Evolutionary conservation across 1,284 basidiomycete genomes (phyloP).

Genomic region (Cutaneotrichosporon cyanovorans): DNA sequence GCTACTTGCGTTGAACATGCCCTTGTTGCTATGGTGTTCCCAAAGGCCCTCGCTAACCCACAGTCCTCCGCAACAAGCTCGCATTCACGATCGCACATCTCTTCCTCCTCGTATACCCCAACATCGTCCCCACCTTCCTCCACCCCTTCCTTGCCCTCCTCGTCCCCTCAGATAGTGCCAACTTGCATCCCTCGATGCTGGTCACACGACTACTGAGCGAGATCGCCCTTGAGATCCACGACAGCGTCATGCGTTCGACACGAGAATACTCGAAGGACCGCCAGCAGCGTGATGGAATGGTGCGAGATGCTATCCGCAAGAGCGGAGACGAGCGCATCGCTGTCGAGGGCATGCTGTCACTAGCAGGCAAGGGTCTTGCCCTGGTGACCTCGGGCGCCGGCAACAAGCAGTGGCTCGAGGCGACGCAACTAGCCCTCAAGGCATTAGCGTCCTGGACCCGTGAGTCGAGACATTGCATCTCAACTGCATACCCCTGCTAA

Average conservation of each 20-base stretch:
- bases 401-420: constrained; percentile 60
- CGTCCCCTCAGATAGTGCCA: constrained; percentile 48
- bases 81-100: constrained; percentile 93
- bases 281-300: constrained; percentile 67
- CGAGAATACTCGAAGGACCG: constrained; percentile 57
- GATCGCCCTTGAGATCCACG: constrained; percentile 84
- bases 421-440: constrained; percentile 79
- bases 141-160: constrained; percentile 47
- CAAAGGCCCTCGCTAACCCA: background rate
- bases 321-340: constrained; percentile 73
- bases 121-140: constrained; percentile 41
- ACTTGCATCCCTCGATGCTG: constrained; percentile 67
- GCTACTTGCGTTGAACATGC: background rate
- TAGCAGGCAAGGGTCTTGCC: constrained; percentile 68
- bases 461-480: constrained; percentile 51
- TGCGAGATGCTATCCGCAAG: constrained; percentile 82
- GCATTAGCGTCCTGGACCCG: constrained; percentile 92
- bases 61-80: constrained; percentile 75
- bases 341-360: constrained; percentile 76
- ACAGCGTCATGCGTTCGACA: constrained; percentile 79
- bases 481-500: constrained; percentile 17
- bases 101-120: constrained; percentile 66
- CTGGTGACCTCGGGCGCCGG: constrained; percentile 45
- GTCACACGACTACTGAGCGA: constrained; percentile 83
- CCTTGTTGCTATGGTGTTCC: background rate